Evolutionary conservation across 148 eudicot genomes (phyloP).

Genomic region (Bassia scoparia): DNA sequence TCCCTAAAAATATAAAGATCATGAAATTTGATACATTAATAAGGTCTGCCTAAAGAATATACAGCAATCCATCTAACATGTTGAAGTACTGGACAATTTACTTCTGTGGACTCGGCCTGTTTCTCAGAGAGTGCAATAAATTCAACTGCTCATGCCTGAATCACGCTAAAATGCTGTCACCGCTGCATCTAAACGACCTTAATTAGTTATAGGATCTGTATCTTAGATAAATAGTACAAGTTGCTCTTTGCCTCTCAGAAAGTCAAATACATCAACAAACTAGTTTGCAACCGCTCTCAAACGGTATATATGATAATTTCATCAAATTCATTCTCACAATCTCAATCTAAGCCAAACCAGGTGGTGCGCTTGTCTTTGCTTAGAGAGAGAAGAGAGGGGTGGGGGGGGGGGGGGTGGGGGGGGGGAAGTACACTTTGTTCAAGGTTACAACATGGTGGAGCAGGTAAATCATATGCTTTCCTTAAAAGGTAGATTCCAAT

Average conservation of each 20-base stretch:
- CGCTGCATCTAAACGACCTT: slow-evolving; percentile 56
- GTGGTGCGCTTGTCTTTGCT: too few relatives aligned
- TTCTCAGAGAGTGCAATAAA: slow-evolving; percentile 95
- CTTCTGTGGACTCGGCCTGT: slow-evolving; percentile 98
- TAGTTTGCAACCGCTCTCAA: too few relatives aligned
- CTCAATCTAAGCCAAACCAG: too few relatives aligned
- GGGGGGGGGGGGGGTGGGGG: too few relatives aligned
- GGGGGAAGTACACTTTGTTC: background rate
- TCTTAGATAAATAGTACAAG: too few relatives aligned
- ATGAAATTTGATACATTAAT: too few relatives aligned
- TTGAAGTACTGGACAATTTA: slow-evolving; percentile 17
- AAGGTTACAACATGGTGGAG: background rate
- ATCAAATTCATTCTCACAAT: too few relatives aligned
- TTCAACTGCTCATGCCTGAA: slow-evolving; percentile 97
- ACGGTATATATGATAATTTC: too few relatives aligned
- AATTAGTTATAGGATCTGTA: too few relatives aligned
- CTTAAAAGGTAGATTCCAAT: background rate
- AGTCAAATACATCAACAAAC: too few relatives aligned
- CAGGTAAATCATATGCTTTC: background rate
- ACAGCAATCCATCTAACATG: background rate
- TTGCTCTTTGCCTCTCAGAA: too few relatives aligned
- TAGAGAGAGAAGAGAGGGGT: too few relatives aligned
- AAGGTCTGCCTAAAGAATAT: background rate
- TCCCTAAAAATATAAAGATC: slow-evolving; percentile 49
- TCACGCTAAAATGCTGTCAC: slow-evolving; percentile 92